Evolutionary conservation across 2,329 filamentous ascomycete species (phyloP).

Genomic region (Venturiaceae sp.): DNA sequence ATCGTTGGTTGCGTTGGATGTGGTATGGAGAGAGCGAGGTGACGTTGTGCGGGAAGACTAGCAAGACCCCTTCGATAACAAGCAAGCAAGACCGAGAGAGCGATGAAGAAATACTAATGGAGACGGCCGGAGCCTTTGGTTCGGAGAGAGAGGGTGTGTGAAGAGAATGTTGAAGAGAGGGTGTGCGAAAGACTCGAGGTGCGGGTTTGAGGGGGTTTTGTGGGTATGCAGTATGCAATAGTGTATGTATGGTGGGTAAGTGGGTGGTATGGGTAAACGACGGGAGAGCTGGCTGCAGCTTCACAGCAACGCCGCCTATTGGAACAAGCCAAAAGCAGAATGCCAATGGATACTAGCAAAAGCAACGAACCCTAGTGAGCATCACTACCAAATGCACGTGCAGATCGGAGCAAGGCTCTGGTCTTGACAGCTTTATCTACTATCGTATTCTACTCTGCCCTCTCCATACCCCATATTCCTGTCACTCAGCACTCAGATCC

Average conservation of each 20-base stretch:
- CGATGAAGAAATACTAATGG: too few species aligned
- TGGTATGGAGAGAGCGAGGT: not conserved
- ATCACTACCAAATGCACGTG: not conserved
- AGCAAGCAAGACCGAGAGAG: not conserved
- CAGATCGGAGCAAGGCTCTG: not conserved
- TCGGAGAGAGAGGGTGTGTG: not conserved
- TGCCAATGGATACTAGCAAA: not conserved
- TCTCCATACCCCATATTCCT: too few species aligned
- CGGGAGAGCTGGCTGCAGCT: constrained; percentile 1
- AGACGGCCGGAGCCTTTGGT: not conserved
- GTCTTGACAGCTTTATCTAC: too few species aligned
- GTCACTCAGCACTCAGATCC: too few species aligned
- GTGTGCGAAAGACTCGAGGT: not conserved
- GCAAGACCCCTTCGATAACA: not conserved
- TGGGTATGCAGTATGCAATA: too few species aligned
- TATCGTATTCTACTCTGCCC: too few species aligned
- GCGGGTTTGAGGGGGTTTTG: too few species aligned
- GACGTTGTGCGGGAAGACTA: not conserved
- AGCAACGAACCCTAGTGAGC: too few species aligned
- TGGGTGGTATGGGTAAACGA: too few species aligned
- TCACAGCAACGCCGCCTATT: not conserved
- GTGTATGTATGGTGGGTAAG: too few species aligned
- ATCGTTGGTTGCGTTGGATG: not conserved
- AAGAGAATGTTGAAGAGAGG: not conserved
- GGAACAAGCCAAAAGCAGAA: not conserved